Evolutionary conservation across 1,284 basidiomycete species (phyloP).

Genomic region (Dichomitus squalens): DNA sequence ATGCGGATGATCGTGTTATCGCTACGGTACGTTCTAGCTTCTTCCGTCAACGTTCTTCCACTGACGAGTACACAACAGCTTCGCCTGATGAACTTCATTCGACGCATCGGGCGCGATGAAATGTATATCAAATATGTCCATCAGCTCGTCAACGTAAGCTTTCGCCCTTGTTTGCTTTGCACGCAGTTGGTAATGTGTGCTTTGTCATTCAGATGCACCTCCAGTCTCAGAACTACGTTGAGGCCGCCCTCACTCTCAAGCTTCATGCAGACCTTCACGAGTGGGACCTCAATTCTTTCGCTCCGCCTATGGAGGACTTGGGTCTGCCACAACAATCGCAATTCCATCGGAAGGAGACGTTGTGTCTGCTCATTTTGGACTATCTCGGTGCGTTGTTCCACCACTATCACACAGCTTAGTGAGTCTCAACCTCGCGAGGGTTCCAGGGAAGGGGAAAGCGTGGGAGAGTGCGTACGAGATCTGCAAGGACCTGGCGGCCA

Average conservation of each 20-base stretch:
- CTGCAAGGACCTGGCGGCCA: constrained; percentile 85
- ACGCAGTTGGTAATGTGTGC: background rate
- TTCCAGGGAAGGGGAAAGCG: constrained; percentile 87
- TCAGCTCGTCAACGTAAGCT: constrained; percentile 83
- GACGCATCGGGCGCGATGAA: constrained; percentile 83
- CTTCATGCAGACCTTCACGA: constrained; percentile 92
- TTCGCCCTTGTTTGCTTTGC: background rate
- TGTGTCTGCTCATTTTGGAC: constrained; percentile 85
- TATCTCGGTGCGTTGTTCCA: constrained; percentile 65
- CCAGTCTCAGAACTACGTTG: constrained; percentile 87
- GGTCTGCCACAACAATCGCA: constrained; percentile 90
- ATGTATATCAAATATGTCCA: constrained; percentile 95
- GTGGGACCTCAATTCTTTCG: constrained; percentile 82
- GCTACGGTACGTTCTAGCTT: constrained; percentile 61
- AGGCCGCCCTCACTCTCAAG: constrained; percentile 91
- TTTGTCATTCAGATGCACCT: constrained; percentile 66
- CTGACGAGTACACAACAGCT: constrained; percentile 47
- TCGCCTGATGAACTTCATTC: constrained; percentile 90
- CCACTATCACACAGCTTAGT: background rate
- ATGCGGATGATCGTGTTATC: constrained; percentile 91
- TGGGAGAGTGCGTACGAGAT: constrained; percentile 95
- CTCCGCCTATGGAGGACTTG: constrained; percentile 85
- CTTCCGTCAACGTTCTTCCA: background rate
- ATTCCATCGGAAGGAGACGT: constrained; percentile 92
- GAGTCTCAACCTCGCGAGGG: background rate